These are phyloP conservation scores for Gossypium australe DNA, from an alignment of 345 rosid species.

Conservation along the genomic window DNA sequence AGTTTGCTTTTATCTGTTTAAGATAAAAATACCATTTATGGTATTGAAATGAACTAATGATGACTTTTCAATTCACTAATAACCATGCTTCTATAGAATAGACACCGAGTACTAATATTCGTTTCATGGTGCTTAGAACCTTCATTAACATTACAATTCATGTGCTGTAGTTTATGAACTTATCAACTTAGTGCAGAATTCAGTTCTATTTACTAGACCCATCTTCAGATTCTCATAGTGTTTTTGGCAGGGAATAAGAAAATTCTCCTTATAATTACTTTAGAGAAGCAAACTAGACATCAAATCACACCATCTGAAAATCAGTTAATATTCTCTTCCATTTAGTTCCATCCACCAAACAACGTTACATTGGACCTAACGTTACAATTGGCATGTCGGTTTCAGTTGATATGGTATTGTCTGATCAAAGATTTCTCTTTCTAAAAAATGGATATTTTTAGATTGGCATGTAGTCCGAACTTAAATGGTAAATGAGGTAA, in stretches of 20 bases:
- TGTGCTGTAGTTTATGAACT: background rate
- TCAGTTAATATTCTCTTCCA: background rate
- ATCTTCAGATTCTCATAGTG: background rate
- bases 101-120: background rate
- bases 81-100: background rate
- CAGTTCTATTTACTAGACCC: background rate
- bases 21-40: background rate
- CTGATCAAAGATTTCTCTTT: background rate
- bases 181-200: background rate
- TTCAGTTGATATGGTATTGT: conserved; percentile 9
- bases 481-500: background rate
- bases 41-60: background rate
- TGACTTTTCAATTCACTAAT: background rate
- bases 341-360: background rate
- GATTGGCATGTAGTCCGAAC: background rate
- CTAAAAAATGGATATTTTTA: background rate
- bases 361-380: conserved; percentile 9
- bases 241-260: background rate
- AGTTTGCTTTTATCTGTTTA: background rate
- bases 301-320: background rate
- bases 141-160: background rate
- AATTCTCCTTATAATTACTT: background rate
- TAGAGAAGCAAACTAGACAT: background rate
- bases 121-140: background rate
- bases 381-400: background rate